Evolutionary conservation across 768 basidiomycete species (phyloP), one percentile per base, ranked within the genome.

Genomic region (Podaxis sp.): DNA sequence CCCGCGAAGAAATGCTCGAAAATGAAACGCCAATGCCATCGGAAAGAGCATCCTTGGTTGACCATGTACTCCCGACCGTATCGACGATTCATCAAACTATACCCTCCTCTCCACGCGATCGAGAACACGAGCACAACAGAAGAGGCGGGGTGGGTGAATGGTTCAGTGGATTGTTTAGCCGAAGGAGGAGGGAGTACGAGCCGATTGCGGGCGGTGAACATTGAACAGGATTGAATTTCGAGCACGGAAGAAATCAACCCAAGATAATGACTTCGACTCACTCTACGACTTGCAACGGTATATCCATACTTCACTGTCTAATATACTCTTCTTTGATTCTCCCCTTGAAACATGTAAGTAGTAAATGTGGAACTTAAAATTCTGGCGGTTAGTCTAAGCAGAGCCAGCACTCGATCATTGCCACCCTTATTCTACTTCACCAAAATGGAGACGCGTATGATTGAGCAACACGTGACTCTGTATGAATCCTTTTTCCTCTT

Each of bases 1-100:
- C 81, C 69, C 71, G 77, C 66, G 83, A 89, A 70, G 87, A 85
- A 70, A 76, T 78, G 57, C 69, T 84, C 25, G 88, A 90, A 64
- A 85, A 90, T 61, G 86, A 86, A 61, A 53, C 59, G 86, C 86
- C 5, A 76, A 79, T 66, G 77, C 81, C 27, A 79, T 82, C 59
- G 28, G 59, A 61, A 38, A 40, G 37, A 37, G 59, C 53, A 46
- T 55, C 59, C 25, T 36, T 61, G n/a, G 36, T 55, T 3, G 52
- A 50, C 16, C 42, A 40, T 38, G 36, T 36, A 7, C 59, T 48
- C 25, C 57, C 55, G 46, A 53, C 61, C 23, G 42, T 47, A n/a
- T 38, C 59, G 13, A 58, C 69, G 40, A 71, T 73, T 61, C 72
- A 76, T 61, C 68, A 73, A 61, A 72, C 76, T 42, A 73, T 75